A percentile compares a stretch with the other conserved stretches of the same genome.
Evolutionary conservation across 192 early-diverging fungal genomes (phyloP).

Genomic region (Podila epigama): DNA sequence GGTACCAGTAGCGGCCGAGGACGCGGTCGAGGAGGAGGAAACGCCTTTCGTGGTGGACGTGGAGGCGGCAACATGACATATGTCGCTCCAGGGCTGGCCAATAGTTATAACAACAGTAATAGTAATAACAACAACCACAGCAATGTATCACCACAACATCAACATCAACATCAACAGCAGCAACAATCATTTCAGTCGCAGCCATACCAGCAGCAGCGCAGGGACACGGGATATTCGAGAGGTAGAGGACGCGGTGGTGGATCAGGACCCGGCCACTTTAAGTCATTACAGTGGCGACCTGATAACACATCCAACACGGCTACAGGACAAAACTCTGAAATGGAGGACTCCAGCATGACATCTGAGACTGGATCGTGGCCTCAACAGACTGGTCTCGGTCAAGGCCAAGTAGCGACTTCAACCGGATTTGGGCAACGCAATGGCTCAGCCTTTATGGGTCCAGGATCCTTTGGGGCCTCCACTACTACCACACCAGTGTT

Average conservation of each 20-base stretch:
- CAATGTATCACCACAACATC: neutral
- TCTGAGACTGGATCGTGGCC: neutral
- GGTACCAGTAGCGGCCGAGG: constrained; percentile 5
- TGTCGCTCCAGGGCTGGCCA: constrained; percentile 19
- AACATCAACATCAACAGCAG: neutral
- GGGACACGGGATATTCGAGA: constrained; percentile 1
- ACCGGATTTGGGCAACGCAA: neutral
- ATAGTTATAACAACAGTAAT: neutral
- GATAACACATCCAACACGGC: constrained; percentile 1
- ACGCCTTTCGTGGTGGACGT: constrained; percentile 18
- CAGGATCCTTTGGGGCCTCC: too few species aligned
- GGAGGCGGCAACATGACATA: constrained; percentile 32
- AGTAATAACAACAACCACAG: constrained; percentile 1
- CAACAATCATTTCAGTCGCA: neutral
- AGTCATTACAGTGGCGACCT: constrained; percentile 25
- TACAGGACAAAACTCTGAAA: constrained; percentile 2
- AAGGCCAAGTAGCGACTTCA: too few species aligned
- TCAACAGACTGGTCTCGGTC: too few species aligned
- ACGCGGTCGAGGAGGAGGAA: constrained; percentile 19
- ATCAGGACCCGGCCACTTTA: constrained; percentile 13
- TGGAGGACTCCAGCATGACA: neutral
- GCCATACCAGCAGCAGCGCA: constrained; percentile 1
- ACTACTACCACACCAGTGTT: neutral
- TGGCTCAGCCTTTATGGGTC: neutral
- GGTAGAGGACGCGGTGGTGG: constrained; percentile 2